Percentiles rank a stretch among this genome's conserved stretches.
Conservation (phyloP, 1,284 basidiomycete genomes). For the Papiliotrema terrestris region DNA sequence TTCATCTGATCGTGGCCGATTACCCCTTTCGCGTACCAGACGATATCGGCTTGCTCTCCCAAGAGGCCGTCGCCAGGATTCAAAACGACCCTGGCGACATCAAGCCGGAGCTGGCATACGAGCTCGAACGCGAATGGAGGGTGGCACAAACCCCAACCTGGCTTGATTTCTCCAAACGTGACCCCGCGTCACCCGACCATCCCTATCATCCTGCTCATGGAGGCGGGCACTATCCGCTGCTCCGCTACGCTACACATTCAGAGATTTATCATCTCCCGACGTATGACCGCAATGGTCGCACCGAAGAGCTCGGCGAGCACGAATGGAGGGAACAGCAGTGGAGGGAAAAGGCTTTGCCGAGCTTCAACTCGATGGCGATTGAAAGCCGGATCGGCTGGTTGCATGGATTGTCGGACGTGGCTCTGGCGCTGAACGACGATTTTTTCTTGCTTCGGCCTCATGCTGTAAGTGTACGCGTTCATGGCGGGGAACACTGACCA, state of each 20-base stretch:
- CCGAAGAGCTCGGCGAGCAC: slow-evolving; percentile 19
- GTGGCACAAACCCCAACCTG: slow-evolving; percentile 43
- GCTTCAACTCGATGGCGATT: slow-evolving; percentile 48
- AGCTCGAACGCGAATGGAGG: slow-evolving; percentile 24
- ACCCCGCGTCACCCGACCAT: slow-evolving; percentile 27
- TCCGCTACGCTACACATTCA: slow-evolving; percentile 39
- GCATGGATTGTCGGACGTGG: slow-evolving; percentile 39
- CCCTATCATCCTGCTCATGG: slow-evolving; percentile 21
- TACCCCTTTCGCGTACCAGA: slow-evolving; percentile 24
- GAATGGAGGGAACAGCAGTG: slow-evolving; percentile 35
- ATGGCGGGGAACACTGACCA: background rate
- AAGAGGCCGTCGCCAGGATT: slow-evolving; percentile 19
- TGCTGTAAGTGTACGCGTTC: slow-evolving; percentile 17
- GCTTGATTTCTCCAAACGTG: slow-evolving; percentile 37
- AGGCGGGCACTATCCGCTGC: slow-evolving; percentile 11
- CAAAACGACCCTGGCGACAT: slow-evolving; percentile 7
- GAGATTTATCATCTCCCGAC: slow-evolving; percentile 44
- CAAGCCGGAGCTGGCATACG: slow-evolving; percentile 11
- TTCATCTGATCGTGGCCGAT: slow-evolving; percentile 44
- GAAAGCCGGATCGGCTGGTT: slow-evolving; percentile 43
- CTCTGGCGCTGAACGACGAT: slow-evolving; percentile 43
- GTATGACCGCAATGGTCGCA: slow-evolving; percentile 15
- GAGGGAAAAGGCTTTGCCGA: slow-evolving; percentile 36
- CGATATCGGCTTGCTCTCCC: slow-evolving; percentile 29
- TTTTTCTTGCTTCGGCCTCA: slow-evolving; percentile 40